Evolutionary conservation across 805 yeast species (phyloP), one percentile per base, ranked within the genome.

Genomic region (Metschnikowia continentalis): DNA sequence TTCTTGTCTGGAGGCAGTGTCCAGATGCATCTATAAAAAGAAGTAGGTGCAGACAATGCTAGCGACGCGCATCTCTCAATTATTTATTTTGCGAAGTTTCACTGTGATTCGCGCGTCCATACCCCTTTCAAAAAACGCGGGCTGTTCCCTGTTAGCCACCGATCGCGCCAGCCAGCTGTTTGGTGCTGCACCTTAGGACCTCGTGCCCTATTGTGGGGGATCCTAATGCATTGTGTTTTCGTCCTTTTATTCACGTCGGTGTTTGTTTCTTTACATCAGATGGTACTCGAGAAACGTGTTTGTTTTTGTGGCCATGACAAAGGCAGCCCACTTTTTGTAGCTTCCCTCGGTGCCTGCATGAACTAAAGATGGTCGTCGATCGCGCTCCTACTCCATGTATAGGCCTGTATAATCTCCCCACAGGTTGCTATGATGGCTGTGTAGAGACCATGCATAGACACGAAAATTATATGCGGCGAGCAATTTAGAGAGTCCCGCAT

Each of bases 371-470:
- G 42, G 32, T 14, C 30, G n/a, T 5, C 32, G 26, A 32, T 19
- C 45, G 30, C 40, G 40, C n/a, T 37, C 13, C 30, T 20, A 8
- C 32, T 23, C n/a, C 37, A 22, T 14, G 14, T n/a, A 4, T 20
- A 8, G 8, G 32, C 46, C 46, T 42, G 46, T 35, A 42, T 42
- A 33, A 42, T 20, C 22, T 20, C 46, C 32, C 46, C 39, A 22
- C 47, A 43, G 22, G 39, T 43, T 35, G 40, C 47, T 35, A 43
- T 35, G 30, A 23, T 35, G 47, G 47, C 40, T 35, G 47, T 44
- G 47, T 17, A 11, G 20, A 14, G 23, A 17, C 15, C 39, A 8
- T 35, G 47, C 47, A 44, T 15, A 44, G 32, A 17, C 40, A 39
- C 13, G 32, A 30, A 15, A 15, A 6, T 33, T 5, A 32, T 22